These are phyloP conservation scores for Venturia aucupariae DNA, from an alignment of 2,329 filamentous ascomycete genomes.

Conservation along the genomic window DNA sequence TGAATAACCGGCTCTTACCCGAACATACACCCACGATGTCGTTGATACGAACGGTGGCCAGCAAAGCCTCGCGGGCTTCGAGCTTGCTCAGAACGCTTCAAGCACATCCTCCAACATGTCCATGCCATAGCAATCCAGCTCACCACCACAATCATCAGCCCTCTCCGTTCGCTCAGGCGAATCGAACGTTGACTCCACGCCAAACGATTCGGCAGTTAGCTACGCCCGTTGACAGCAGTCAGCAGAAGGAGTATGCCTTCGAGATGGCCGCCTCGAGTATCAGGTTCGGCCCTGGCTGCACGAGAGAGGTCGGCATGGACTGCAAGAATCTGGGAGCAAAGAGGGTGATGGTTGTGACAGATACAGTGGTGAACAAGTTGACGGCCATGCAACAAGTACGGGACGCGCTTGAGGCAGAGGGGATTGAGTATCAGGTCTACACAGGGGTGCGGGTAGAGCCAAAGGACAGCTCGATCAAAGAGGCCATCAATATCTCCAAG, in stretches of 20 bases:
- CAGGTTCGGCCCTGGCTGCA: conserved; percentile 85
- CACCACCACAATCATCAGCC: conserved; percentile 51
- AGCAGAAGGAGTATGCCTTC: conserved; percentile 93
- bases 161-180: conserved; percentile 29
- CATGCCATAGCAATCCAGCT: conserved; percentile 83
- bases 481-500: conserved; percentile 81
- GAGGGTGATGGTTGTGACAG: conserved; percentile 86
- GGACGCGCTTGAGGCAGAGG: conserved; percentile 68
- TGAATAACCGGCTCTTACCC: neutral
- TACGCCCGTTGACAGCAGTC: conserved; percentile 62
- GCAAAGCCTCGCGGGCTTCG: conserved; percentile 50
- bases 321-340: conserved; percentile 82
- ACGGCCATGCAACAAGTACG: conserved; percentile 84
- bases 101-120: conserved; percentile 77
- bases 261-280: conserved; percentile 97
- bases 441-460: conserved; percentile 78
- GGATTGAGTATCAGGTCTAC: conserved; percentile 72
- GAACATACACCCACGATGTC: neutral
- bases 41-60: conserved; percentile 31
- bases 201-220: conserved; percentile 40
- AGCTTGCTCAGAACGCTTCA: conserved; percentile 82
- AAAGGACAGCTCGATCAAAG: conserved; percentile 85
- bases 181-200: conserved; percentile 29
- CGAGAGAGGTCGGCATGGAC: conserved; percentile 97
- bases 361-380: conserved; percentile 69